Evolutionary conservation across 1,284 basidiomycete species (phyloP).

Genomic region (Ceratobasidium papillatum): DNA sequence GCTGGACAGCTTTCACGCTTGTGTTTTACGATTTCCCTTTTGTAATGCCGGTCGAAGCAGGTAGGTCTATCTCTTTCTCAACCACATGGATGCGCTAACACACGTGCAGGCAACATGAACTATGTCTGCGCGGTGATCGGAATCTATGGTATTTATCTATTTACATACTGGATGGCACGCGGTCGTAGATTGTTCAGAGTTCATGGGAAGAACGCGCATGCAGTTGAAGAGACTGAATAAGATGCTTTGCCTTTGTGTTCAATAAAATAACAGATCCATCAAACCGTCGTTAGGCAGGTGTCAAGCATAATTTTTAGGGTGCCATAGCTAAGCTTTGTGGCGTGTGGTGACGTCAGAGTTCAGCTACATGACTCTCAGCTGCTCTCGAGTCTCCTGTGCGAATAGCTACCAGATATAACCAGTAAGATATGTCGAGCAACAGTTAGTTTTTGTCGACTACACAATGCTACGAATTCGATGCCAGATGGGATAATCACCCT

Average conservation of each 20-base stretch:
- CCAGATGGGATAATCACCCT: no score
- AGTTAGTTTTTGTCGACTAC: not conserved
- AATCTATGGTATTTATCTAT: conserved; percentile 16
- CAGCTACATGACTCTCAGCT: no score
- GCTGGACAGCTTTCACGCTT: conserved; percentile 27
- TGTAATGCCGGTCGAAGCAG: conserved; percentile 30
- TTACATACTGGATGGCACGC: conserved; percentile 11
- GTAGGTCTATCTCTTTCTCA: not conserved
- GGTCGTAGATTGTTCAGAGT: conserved; percentile 4
- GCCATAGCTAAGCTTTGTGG: not conserved
- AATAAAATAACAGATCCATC: not conserved
- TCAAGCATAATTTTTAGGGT: not conserved
- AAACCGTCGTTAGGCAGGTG: not conserved
- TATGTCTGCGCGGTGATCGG: conserved; percentile 35
- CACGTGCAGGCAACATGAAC: conserved; percentile 35
- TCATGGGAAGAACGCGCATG: not conserved
- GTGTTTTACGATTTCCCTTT: conserved; percentile 37
- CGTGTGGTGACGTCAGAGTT: not conserved
- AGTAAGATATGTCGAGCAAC: not conserved
- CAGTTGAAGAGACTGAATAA: not conserved
- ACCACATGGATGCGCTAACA: not conserved
- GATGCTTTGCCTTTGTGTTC: not conserved
- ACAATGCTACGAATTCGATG: not conserved
- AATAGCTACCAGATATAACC: not conserved
- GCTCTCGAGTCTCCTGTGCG: no score